phyloP scores from a whole-genome alignment of 371 early-diverging fungal genomes.

The Mucor circinelloides region DNA sequence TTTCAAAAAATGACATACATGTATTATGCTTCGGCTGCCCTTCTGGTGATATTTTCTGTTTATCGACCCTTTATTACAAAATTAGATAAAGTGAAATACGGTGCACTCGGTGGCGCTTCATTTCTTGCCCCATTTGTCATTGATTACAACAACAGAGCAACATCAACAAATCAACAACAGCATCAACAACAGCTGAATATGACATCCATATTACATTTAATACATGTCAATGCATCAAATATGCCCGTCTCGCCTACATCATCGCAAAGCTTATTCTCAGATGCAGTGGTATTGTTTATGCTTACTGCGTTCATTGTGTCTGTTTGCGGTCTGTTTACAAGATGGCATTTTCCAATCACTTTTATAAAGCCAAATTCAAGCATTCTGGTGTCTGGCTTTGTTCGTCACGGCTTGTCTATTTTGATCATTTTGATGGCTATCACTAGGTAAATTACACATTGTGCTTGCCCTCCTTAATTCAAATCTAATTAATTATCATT shows the following conservation, averaged over 20 bases:
- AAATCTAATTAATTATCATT: not conserved
- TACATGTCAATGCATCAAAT: constrained; percentile 11
- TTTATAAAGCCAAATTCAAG: constrained; percentile 28
- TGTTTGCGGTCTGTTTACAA: constrained; percentile 29
- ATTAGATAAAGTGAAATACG: constrained; percentile 40
- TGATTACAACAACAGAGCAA: constrained; percentile 34
- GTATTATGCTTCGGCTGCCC: constrained; percentile 38
- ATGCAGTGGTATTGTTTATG: constrained; percentile 41
- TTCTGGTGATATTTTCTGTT: constrained; percentile 30
- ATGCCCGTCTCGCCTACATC: constrained; percentile 36
- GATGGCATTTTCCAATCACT: constrained; percentile 41
- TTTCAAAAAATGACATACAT: constrained; percentile 26
- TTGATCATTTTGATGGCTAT: constrained; percentile 17
- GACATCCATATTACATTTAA: constrained; percentile 17
- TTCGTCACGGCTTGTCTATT: constrained; percentile 28
- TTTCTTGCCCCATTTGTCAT: constrained; percentile 37
- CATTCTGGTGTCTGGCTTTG: constrained; percentile 12
- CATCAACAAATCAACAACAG: not conserved
- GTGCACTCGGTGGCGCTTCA: constrained; percentile 32
- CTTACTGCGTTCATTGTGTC: constrained; percentile 40
- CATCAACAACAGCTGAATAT: constrained; percentile 18
- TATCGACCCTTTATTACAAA: constrained; percentile 45
- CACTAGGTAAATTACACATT: constrained; percentile 23
- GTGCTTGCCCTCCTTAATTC: not conserved
- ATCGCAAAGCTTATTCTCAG: constrained; percentile 4